phyloP scores from a whole-genome alignment of 163 green algal genomes.

The Chlorella variabilis region DNA sequence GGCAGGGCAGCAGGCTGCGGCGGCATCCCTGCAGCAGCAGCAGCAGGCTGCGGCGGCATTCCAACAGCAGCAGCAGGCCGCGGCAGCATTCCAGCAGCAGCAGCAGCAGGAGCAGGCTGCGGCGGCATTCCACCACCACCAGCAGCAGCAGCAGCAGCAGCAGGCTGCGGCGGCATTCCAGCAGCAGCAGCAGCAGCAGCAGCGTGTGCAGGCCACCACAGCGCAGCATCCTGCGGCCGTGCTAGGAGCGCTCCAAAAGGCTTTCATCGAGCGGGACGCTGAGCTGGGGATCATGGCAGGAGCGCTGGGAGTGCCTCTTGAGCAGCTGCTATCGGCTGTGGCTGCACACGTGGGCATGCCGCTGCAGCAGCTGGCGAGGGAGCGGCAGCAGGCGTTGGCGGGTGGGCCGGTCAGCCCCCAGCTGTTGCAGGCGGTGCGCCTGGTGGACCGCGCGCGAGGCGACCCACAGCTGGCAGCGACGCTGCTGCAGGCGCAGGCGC shows the following conservation, averaged over 20 bases:
- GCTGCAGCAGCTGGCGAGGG: neutral
- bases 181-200: conserved; percentile 25
- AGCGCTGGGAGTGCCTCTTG: neutral
- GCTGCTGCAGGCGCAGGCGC: neutral
- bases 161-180: neutral
- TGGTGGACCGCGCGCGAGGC: neutral
- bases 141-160: conserved; percentile 19
- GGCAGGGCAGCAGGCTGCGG: neutral
- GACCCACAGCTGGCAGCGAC: neutral
- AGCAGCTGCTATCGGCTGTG: no score
- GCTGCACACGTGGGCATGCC: neutral
- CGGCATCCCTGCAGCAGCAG: neutral
- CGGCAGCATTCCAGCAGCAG: neutral
- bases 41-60: neutral
- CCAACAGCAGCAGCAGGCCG: neutral
- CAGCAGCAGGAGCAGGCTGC: neutral
- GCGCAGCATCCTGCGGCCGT: neutral
- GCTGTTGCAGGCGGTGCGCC: neutral
- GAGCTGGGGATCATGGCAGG: neutral
- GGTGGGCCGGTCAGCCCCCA: neutral
- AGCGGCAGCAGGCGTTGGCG: neutral
- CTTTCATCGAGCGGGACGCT: neutral
- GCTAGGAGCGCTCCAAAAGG: conserved; percentile 4
- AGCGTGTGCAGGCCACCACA: neutral
- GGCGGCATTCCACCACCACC: neutral